phyloP scores from a whole-genome alignment of 148 eudicot species.

The Persicaria maculosa region DNA sequence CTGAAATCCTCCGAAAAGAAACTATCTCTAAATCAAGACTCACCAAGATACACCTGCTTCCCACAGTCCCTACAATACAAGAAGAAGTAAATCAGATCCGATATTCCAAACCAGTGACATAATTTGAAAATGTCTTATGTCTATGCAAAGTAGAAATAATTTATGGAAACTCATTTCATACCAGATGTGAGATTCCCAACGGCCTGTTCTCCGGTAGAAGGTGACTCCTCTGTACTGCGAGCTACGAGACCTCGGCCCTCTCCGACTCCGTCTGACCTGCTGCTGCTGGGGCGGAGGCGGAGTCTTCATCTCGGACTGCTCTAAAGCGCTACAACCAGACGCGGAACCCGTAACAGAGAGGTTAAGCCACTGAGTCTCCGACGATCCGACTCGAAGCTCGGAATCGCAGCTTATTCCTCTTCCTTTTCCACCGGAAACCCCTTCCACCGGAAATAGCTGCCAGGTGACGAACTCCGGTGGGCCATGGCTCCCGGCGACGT shows the following conservation, averaged over 20 bases:
- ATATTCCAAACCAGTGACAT: constrained; percentile 2
- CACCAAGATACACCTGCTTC: constrained; percentile 40
- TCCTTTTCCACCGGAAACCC: constrained; percentile 27
- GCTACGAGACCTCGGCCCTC: constrained; percentile 39
- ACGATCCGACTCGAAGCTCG: constrained; percentile 9
- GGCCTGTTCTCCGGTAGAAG: constrained; percentile 37
- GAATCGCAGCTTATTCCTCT: background rate
- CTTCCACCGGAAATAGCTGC: constrained; percentile 32
- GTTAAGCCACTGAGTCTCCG: constrained; percentile 33
- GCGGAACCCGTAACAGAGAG: constrained; percentile 28
- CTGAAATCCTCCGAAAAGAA: background rate
- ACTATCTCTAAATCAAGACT: constrained; percentile 9
- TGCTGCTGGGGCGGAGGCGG: constrained; percentile 17
- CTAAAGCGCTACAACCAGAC: constrained; percentile 17
- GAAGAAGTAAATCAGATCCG: constrained; percentile 11
- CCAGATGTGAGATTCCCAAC: constrained; percentile 46
- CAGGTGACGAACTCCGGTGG: constrained; percentile 26
- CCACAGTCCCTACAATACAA: constrained; percentile 34
- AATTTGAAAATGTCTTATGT: background rate
- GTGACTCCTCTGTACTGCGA: constrained; percentile 41
- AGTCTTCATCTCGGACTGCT: constrained; percentile 11
- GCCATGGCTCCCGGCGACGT: constrained; percentile 35
- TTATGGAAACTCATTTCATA: constrained; percentile 7
- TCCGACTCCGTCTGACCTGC: constrained; percentile 27
- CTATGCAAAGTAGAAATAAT: background rate